These are phyloP conservation scores for Triadica sebifera DNA, from an alignment of 345 rosid species.

Conservation along the genomic window DNA sequence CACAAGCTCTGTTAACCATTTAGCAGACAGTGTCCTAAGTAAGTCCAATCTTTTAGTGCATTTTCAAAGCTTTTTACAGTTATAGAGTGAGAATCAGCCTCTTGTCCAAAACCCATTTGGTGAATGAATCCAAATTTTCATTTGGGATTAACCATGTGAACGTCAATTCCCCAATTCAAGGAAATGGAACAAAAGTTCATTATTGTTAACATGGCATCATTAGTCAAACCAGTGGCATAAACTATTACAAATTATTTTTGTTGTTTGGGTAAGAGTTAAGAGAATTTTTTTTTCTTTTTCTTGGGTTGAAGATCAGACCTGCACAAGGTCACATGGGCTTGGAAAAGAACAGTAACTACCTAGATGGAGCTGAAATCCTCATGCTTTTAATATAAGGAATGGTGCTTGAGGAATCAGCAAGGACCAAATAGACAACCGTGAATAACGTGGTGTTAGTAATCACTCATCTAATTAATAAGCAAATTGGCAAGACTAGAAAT, in stretches of 20 bases:
- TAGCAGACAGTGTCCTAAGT: conserved; percentile 27
- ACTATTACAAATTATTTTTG: not conserved
- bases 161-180: conserved; percentile 8
- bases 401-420: too few species aligned
- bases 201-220: not conserved
- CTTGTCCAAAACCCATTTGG: conserved; percentile 27
- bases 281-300: not conserved
- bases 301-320: conserved; percentile 14
- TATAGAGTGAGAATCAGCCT: conserved; percentile 22
- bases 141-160: conserved; percentile 20
- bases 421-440: too few species aligned
- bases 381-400: too few species aligned
- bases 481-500: too few species aligned
- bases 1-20: conserved; percentile 38
- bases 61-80: not conserved
- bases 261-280: conserved; percentile 16
- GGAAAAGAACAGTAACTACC: not conserved
- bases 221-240: conserved; percentile 15
- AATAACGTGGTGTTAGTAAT: too few species aligned
- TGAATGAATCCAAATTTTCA: not conserved
- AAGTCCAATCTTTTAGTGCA: conserved; percentile 16
- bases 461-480: too few species aligned
- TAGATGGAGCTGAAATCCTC: not conserved
- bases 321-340: conserved; percentile 28
- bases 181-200: conserved; percentile 8